phyloP scores from a whole-genome alignment of 345 rosid genomes.

The Acer campestre region DNA sequence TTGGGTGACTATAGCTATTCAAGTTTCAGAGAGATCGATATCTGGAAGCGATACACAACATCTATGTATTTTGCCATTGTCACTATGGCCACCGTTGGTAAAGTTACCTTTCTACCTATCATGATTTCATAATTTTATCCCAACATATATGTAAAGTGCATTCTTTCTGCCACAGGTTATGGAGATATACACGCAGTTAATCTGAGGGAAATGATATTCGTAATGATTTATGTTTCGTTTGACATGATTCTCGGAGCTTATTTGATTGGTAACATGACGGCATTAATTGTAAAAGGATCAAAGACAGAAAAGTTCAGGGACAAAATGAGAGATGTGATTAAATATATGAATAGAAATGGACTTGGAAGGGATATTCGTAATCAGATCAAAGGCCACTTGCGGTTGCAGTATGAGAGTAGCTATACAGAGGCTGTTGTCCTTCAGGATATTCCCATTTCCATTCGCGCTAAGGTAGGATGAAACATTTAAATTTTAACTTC shows the following conservation, averaged over 20 bases:
- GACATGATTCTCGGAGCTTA: slow-evolving; percentile 99
- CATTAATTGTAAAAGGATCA: slow-evolving; percentile 95
- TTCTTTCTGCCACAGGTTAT: slow-evolving; percentile 60
- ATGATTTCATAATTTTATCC: neutral
- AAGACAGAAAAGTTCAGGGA: slow-evolving; percentile 95
- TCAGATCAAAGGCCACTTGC: slow-evolving; percentile 77
- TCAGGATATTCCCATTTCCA: slow-evolving; percentile 84
- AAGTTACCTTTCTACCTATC: slow-evolving; percentile 24
- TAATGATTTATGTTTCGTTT: slow-evolving; percentile 87
- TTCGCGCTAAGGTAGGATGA: slow-evolving; percentile 77
- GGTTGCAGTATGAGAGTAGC: slow-evolving; percentile 81
- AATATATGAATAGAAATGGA: slow-evolving; percentile 84
- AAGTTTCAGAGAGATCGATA: slow-evolving; percentile 69
- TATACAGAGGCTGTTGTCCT: slow-evolving; percentile 80
- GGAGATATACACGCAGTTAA: slow-evolving; percentile 99
- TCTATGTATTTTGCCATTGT: slow-evolving; percentile 83
- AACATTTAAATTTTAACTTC: neutral
- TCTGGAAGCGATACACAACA: slow-evolving; percentile 83
- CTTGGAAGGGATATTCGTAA: slow-evolving; percentile 67
- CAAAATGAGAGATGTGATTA: slow-evolving; percentile 85
- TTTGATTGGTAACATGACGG: slow-evolving; percentile 97
- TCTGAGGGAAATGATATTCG: slow-evolving; percentile 92
- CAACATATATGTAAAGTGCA: neutral
- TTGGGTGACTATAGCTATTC: slow-evolving; percentile 76
- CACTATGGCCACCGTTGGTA: slow-evolving; percentile 94